Evolutionary conservation across 495 filamentous ascomycete genomes (phyloP).

Genomic region (Neurospora pannonica): DNA sequence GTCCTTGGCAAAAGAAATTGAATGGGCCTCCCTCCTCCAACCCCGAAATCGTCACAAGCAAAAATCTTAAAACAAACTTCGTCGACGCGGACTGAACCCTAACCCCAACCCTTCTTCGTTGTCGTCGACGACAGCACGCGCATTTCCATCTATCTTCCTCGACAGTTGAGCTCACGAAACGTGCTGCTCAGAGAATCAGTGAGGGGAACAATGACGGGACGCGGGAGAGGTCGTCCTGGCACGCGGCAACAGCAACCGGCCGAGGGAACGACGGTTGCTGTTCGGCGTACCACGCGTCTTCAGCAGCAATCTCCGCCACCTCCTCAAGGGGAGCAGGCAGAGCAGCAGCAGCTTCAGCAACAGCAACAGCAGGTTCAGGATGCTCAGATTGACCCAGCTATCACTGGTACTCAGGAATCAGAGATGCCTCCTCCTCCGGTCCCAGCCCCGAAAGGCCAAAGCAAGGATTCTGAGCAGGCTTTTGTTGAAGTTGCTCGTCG

Average conservation of each 20-base stretch:
- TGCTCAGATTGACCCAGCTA: conserved; percentile 16
- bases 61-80: conserved; percentile 18
- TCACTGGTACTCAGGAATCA: conserved; percentile 9
- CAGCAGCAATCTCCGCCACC: conserved; percentile 9
- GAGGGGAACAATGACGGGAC: conserved; percentile 10
- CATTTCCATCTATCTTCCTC: neutral
- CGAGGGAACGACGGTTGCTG: neutral
- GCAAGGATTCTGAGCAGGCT: neutral
- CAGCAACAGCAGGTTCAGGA: conserved; percentile 1
- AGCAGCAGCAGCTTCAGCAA: conserved; percentile 1
- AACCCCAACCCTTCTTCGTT: conserved; percentile 26
- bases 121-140: neutral
- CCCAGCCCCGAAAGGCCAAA: conserved; percentile 8
- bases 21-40: neutral
- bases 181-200: neutral
- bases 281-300: neutral
- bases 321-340: conserved; percentile 17
- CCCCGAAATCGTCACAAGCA: neutral
- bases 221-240: conserved; percentile 14
- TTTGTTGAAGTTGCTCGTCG: conserved; percentile 7
- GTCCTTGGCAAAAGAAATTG: neutral
- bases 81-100: conserved; percentile 13
- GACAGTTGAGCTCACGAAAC: neutral
- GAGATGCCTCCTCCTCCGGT: conserved; percentile 18
- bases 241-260: conserved; percentile 7